Conservation (phyloP, 306 rosid genomes). For the Inga leiocalycina region DNA sequence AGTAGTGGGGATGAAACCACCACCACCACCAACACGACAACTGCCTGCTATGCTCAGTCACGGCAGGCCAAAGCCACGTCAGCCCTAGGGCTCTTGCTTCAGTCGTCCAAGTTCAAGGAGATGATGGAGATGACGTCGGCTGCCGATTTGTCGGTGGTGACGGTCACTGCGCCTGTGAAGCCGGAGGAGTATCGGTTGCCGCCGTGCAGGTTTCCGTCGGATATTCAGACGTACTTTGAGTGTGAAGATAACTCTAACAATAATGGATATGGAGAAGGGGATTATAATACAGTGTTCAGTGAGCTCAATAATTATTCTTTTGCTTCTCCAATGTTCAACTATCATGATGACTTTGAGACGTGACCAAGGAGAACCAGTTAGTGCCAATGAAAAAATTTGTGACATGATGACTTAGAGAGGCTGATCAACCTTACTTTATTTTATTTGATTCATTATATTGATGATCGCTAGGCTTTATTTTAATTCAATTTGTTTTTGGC, state of each 20-base stretch:
- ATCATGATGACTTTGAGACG: slow-evolving; percentile 47
- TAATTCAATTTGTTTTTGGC: slow-evolving; percentile 2
- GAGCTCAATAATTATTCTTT: slow-evolving; percentile 55
- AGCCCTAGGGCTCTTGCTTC: slow-evolving; percentile 71
- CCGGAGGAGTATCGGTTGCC: slow-evolving; percentile 39
- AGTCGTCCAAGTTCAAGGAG: slow-evolving; percentile 76
- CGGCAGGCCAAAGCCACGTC: slow-evolving; percentile 47
- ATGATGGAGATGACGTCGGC: slow-evolving; percentile 69
- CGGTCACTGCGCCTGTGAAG: not conserved
- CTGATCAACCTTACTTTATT: not conserved
- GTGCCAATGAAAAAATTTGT: not conserved
- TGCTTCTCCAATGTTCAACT: slow-evolving; percentile 58
- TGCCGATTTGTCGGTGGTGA: slow-evolving; percentile 31
- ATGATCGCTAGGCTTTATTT: not conserved
- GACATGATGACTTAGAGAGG: not conserved
- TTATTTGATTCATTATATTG: not conserved
- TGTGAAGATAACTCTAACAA: slow-evolving; percentile 50
- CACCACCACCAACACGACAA: not conserved
- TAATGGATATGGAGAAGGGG: slow-evolving; percentile 45
- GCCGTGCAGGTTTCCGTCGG: slow-evolving; percentile 58
- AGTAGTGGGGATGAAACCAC: slow-evolving; percentile 20
- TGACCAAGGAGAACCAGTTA: slow-evolving; percentile 15
- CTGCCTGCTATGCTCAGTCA: not conserved
- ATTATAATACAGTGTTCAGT: slow-evolving; percentile 57
- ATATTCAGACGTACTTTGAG: slow-evolving; percentile 83